A percentile compares a stretch with the other conserved stretches of the same genome.
Evolutionary conservation across 2,329 filamentous ascomycete species (phyloP).

Genomic region (Mycosphaerelloides madeirae): DNA sequence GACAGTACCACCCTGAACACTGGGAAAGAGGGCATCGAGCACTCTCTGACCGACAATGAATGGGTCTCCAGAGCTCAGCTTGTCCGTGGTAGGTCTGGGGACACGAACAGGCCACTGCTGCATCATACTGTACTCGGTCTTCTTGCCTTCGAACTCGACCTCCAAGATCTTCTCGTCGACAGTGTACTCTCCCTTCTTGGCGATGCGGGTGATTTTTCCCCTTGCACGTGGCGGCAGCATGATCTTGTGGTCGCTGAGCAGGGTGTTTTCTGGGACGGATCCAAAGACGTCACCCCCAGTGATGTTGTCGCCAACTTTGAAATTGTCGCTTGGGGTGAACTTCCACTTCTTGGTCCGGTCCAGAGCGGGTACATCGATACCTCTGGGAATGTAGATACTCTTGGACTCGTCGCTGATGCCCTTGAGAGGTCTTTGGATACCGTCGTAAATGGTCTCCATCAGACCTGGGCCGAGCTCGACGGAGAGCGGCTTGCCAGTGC

Average conservation of each 20-base stretch:
- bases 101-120: conserved; percentile 97
- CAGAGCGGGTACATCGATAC: conserved; percentile 80
- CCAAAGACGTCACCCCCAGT: conserved; percentile 95
- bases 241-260: conserved; percentile 90
- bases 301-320: conserved; percentile 96
- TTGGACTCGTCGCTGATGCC: conserved; percentile 71
- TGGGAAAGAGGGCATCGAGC: conserved; percentile 90
- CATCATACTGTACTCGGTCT: conserved; percentile 95
- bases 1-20: conserved; percentile 94
- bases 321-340: conserved; percentile 68
- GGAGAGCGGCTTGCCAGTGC: conserved; percentile 92
- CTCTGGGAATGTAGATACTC: conserved; percentile 96
- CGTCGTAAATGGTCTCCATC: conserved; percentile 99
- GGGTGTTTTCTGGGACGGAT: conserved; percentile 90
- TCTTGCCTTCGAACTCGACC: conserved; percentile 94
- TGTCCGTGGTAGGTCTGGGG: conserved; percentile 86
- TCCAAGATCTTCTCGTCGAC: conserved; percentile 92
- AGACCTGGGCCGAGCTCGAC: conserved; percentile 95
- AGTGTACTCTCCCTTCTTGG: conserved; percentile 85
- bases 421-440: conserved; percentile 91
- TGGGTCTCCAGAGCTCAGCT: conserved; percentile 79
- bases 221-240: conserved; percentile 82
- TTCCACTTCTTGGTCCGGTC: conserved; percentile 94
- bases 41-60: conserved; percentile 97
- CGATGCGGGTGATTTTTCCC: conserved; percentile 87